These are phyloP conservation scores for Auricularia cornea DNA, from an alignment of 768 basidiomycete species.

Conservation along the genomic window DNA sequence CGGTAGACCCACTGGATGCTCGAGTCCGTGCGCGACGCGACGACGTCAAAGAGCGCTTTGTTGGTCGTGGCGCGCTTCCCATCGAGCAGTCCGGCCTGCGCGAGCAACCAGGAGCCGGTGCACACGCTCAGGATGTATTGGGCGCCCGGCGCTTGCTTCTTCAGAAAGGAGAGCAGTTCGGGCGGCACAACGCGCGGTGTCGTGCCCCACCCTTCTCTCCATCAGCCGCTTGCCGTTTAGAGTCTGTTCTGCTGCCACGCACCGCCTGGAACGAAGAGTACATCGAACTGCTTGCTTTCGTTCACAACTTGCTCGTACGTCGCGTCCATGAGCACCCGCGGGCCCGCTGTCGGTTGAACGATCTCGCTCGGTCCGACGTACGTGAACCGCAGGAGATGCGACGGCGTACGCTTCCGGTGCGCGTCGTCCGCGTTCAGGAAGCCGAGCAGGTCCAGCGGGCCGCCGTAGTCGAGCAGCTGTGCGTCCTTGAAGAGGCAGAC, in stretches of 20 bases:
- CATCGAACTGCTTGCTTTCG: slow-evolving; percentile 6
- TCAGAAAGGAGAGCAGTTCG: slow-evolving; percentile 23
- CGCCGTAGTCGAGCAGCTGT: slow-evolving; percentile 22
- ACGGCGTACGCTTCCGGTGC: not conserved
- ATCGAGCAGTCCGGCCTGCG: slow-evolving; percentile 34
- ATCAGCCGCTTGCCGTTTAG: too few relatives aligned
- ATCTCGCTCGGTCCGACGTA: not conserved
- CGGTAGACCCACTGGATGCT: slow-evolving; percentile 36
- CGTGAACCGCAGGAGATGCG: not conserved
- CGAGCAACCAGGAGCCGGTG: slow-evolving; percentile 28
- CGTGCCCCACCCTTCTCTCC: too few relatives aligned
- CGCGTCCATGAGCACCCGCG: not conserved
- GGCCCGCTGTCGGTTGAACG: too few relatives aligned
- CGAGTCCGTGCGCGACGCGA: too few relatives aligned
- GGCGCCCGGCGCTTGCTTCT: slow-evolving; percentile 26
- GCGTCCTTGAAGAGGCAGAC: not conserved
- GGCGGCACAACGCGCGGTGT: not conserved
- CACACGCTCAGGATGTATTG: slow-evolving; percentile 37
- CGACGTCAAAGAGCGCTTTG: slow-evolving; percentile 26
- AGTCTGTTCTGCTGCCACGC: too few relatives aligned
- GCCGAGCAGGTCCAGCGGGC: slow-evolving; percentile 24
- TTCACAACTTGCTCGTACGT: slow-evolving; percentile 1
- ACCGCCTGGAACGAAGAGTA: slow-evolving; percentile 8
- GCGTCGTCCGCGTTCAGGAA: slow-evolving; percentile 2
- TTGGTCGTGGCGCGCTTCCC: slow-evolving; percentile 38